These are phyloP conservation scores for Dipteronia dyeriana DNA, from an alignment of 345 rosid species.

Conservation along the genomic window DNA sequence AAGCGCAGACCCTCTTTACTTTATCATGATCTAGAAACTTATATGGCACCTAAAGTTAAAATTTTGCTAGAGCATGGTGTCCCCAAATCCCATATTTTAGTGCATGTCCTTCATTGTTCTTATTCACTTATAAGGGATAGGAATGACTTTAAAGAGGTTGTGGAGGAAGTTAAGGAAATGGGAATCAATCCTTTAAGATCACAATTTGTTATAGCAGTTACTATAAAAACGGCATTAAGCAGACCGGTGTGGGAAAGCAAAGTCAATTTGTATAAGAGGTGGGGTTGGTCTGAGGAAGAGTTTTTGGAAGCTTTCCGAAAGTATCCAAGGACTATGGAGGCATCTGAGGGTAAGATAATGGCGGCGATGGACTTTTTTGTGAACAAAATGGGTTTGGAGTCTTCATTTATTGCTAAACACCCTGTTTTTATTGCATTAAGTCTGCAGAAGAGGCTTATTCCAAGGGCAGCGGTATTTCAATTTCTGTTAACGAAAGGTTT, in stretches of 20 bases:
- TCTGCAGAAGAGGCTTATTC: slow-evolving; percentile 18
- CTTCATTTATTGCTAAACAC: slow-evolving; percentile 3
- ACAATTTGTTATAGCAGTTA: slow-evolving; percentile 25
- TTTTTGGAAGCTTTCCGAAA: no score
- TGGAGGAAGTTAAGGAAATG: slow-evolving; percentile 28
- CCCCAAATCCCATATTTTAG: slow-evolving; percentile 15
- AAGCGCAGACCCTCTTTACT: neutral
- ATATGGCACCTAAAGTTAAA: neutral
- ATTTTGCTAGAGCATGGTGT: slow-evolving; percentile 32
- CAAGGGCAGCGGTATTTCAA: neutral
- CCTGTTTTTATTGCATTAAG: neutral
- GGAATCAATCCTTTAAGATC: slow-evolving; percentile 23
- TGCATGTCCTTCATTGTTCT: neutral
- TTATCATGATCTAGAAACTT: neutral
- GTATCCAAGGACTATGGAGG: neutral
- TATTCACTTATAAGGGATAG: neutral
- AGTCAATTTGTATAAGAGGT: no score
- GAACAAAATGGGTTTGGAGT: slow-evolving; percentile 17
- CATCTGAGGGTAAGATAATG: slow-evolving; percentile 14
- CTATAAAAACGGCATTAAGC: neutral
- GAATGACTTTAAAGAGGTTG: neutral
- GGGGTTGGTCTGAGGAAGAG: no score
- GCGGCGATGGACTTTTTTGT: slow-evolving; percentile 26
- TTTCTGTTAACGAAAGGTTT: slow-evolving; percentile 21
- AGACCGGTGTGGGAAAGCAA: no score